A percentile compares a stretch with the other conserved stretches of the same genome.
These are phyloP conservation scores for Phytopythium delawarense DNA, from an alignment of 352 stramenopile species.

Conservation along the genomic window DNA sequence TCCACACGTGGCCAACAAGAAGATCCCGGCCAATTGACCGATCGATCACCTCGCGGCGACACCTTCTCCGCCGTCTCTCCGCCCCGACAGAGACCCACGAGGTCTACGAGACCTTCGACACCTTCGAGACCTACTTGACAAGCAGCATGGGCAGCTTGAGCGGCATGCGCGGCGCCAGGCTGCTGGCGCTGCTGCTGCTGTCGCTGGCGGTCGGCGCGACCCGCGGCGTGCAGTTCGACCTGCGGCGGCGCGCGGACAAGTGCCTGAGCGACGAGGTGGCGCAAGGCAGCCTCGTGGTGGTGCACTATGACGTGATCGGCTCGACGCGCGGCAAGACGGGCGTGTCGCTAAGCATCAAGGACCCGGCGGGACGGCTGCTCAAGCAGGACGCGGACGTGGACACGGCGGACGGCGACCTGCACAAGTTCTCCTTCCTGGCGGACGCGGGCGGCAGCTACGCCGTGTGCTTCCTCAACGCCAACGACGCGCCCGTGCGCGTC, in stretches of 20 bases:
- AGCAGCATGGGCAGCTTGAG: too few species aligned
- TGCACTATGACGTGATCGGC: conserved; percentile 81
- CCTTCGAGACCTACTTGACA: too few species aligned
- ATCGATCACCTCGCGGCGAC: too few species aligned
- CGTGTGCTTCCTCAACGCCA: conserved; percentile 82
- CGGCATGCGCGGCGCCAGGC: too few species aligned
- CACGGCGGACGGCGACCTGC: conserved; percentile 69
- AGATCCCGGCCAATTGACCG: too few species aligned
- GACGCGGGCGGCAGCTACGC: conserved; percentile 61
- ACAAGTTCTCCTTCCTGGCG: conserved; percentile 84
- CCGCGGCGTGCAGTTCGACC: conserved; percentile 75
- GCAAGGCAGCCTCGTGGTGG: conserved; percentile 69
- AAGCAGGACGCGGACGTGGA: conserved; percentile 86
- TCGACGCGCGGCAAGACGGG: conserved; percentile 58
- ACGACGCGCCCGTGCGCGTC: conserved; percentile 67
- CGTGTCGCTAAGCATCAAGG: conserved; percentile 67
- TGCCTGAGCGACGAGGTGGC: conserved; percentile 84
- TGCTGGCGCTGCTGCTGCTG: conserved; percentile 8
- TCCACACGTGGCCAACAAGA: too few species aligned
- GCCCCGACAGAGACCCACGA: too few species aligned
- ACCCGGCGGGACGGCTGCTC: conserved; percentile 71
- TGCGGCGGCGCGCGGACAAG: conserved; percentile 64
- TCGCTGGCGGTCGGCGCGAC: conserved; percentile 28
- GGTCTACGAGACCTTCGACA: too few species aligned
- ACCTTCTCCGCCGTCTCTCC: too few species aligned